phyloP scores from a whole-genome alignment of 2,329 filamentous ascomycete genomes.

The Trichoderma atrobrunneum region DNA sequence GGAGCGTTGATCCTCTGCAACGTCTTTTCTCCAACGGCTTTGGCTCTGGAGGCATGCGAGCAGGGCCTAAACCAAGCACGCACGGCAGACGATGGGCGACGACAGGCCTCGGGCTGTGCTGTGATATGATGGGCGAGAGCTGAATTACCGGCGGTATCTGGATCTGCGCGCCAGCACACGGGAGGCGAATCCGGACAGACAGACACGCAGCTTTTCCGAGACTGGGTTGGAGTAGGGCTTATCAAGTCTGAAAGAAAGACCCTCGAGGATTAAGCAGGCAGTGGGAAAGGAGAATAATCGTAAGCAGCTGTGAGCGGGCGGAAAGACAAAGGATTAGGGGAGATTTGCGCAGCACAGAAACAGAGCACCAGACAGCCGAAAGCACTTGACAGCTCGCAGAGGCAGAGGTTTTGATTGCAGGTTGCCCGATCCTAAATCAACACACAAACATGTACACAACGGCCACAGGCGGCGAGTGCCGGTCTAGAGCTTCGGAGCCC shows the following conservation, averaged over 20 bases:
- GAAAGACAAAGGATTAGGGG: neutral
- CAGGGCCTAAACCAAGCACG: neutral
- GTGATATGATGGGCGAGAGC: neutral
- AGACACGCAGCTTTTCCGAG: neutral
- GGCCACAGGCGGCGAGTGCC: neutral
- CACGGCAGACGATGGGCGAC: neutral
- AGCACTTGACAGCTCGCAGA: neutral
- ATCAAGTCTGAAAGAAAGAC: neutral
- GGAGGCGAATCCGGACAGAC: neutral
- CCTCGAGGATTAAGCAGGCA: neutral
- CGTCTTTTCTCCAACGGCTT: neutral
- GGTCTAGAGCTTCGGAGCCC: neutral
- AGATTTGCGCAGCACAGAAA: neutral
- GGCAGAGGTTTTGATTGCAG: neutral
- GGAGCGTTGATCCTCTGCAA: slow-evolving; percentile 16
- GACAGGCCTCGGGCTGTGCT: neutral
- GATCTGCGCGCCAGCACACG: neutral
- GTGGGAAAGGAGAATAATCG: neutral
- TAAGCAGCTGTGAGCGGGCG: neutral
- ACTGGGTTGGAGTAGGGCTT: neutral
- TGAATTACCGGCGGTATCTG: neutral
- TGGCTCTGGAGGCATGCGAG: slow-evolving; percentile 5
- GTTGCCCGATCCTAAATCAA: neutral
- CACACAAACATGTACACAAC: neutral
- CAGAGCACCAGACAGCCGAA: neutral